These are phyloP conservation scores for Emergomyces orientalis DNA, from an alignment of 2,329 filamentous ascomycete genomes.

Conservation along the genomic window DNA sequence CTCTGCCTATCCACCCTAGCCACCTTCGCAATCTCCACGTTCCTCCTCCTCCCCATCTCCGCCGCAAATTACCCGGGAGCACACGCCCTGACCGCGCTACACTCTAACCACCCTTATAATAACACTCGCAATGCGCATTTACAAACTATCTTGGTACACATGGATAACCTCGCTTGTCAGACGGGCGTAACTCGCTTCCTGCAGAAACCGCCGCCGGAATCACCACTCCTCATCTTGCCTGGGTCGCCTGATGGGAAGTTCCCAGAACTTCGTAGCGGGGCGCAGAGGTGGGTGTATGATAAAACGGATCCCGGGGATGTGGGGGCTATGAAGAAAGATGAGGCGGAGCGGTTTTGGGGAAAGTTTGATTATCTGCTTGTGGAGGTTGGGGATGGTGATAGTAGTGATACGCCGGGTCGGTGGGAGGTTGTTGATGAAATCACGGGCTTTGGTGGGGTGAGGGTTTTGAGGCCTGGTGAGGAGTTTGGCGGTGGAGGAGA, in stretches of 20 bases:
- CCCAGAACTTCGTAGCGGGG: conserved; percentile 15
- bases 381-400: conserved; percentile 30
- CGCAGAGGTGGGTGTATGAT: conserved; percentile 46
- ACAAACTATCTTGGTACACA: conserved; percentile 36
- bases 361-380: conserved; percentile 51
- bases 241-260: conserved; percentile 18
- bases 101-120: conserved; percentile 17
- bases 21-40: conserved; percentile 52
- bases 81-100: conserved; percentile 53
- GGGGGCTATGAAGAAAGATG: conserved; percentile 38
- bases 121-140: conserved; percentile 5
- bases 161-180: conserved; percentile 55
- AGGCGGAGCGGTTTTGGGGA: conserved; percentile 47
- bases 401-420: conserved; percentile 24
- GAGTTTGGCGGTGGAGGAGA: conserved; percentile 14
- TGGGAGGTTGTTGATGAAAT: conserved; percentile 47
- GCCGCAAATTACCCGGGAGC: conserved; percentile 92
- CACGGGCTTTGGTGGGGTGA: conserved; percentile 44
- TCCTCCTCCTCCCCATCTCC: conserved; percentile 69
- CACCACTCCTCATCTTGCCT: conserved; percentile 15
- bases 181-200: conserved; percentile 55
- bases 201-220: conserved; percentile 28
- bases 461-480: conserved; percentile 38
- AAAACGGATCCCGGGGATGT: conserved; percentile 47
- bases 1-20: conserved; percentile 52